Evolutionary conservation across 2,329 filamentous ascomycete genomes (phyloP).

Genomic region (Monosporascus sp.): DNA sequence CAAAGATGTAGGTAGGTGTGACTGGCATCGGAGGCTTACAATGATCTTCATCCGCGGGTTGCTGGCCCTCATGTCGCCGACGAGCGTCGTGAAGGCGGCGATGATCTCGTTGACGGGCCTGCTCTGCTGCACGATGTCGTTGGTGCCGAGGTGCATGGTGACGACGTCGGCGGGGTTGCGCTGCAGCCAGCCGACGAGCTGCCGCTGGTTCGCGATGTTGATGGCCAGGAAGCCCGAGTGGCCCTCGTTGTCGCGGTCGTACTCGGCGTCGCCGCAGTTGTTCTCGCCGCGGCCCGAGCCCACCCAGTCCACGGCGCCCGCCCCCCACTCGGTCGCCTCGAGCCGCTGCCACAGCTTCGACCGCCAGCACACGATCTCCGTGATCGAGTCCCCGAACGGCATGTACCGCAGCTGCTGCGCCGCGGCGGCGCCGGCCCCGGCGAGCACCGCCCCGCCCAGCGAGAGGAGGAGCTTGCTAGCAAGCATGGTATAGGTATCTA

Average conservation of each 20-base stretch:
- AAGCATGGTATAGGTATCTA: conserved; percentile 13
- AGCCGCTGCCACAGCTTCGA: conserved; percentile 36
- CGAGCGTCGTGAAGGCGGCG: conserved; percentile 34
- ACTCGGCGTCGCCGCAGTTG: conserved; percentile 32
- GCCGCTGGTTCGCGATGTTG: conserved; percentile 36
- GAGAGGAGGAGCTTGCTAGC: conserved; percentile 16
- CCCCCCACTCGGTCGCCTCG: conserved; percentile 31
- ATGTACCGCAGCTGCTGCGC: conserved; percentile 31
- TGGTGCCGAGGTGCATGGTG: conserved; percentile 42
- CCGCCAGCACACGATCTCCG: conserved; percentile 40
- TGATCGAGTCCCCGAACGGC: conserved; percentile 41
- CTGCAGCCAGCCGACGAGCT: conserved; percentile 39
- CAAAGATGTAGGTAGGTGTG: background rate
- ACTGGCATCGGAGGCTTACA: conserved; percentile 21
- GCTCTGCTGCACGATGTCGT: conserved; percentile 35
- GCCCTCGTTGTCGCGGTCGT: conserved; percentile 40
- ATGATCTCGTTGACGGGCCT: conserved; percentile 33
- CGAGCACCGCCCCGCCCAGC: conserved; percentile 10
- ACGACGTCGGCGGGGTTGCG: conserved; percentile 38
- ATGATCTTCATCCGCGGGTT: conserved; percentile 39
- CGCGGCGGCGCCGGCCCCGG: conserved; percentile 8
- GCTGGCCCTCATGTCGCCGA: conserved; percentile 32
- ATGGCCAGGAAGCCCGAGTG: conserved; percentile 40
- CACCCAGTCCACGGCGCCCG: conserved; percentile 33
- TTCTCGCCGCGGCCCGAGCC: conserved; percentile 28